Percentiles rank a stretch among this genome's conserved stretches.
phyloP scores from a whole-genome alignment of 2,329 filamentous ascomycete species.

The Magnaporthiopsis poae region DNA sequence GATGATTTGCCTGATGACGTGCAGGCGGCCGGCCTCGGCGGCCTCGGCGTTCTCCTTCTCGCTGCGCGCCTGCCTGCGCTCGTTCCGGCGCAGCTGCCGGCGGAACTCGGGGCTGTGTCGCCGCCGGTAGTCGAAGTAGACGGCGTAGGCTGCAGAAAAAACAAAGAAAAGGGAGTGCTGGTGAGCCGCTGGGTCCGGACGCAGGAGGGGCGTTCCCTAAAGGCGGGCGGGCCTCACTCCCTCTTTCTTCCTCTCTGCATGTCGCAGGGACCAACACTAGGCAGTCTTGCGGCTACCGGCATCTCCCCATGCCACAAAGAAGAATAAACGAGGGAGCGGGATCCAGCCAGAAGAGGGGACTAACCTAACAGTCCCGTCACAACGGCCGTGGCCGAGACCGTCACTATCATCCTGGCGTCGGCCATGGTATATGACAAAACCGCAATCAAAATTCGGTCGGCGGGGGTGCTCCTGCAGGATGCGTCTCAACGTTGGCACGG shows the following conservation, averaged over 20 bases:
- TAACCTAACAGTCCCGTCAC: constrained; percentile 52
- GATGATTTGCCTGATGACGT: constrained; percentile 65
- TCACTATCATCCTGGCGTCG: constrained; percentile 48
- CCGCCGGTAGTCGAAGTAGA: constrained; percentile 61
- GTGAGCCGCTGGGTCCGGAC: background rate
- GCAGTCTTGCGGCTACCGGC: too few species aligned
- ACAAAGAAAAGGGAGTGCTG: background rate
- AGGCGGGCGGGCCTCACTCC: background rate
- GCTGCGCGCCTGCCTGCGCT: constrained; percentile 59
- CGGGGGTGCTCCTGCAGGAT: background rate
- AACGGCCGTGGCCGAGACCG: constrained; percentile 51
- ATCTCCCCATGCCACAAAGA: background rate
- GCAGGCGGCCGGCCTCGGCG: constrained; percentile 55
- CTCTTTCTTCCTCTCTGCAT: background rate
- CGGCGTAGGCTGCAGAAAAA: constrained; percentile 43
- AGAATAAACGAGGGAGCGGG: background rate
- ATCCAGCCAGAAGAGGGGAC: constrained; percentile 14
- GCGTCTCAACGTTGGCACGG: constrained; percentile 1
- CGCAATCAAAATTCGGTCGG: constrained; percentile 25
- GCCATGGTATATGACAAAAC: constrained; percentile 43
- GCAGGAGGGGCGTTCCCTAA: background rate
- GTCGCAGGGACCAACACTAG: background rate
- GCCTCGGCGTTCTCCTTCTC: constrained; percentile 64
- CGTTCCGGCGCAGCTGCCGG: constrained; percentile 61
- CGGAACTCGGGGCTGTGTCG: constrained; percentile 57